Evolutionary conservation across 2,329 filamentous ascomycete genomes (phyloP).

Genomic region (Uncinocarpus reesii): DNA sequence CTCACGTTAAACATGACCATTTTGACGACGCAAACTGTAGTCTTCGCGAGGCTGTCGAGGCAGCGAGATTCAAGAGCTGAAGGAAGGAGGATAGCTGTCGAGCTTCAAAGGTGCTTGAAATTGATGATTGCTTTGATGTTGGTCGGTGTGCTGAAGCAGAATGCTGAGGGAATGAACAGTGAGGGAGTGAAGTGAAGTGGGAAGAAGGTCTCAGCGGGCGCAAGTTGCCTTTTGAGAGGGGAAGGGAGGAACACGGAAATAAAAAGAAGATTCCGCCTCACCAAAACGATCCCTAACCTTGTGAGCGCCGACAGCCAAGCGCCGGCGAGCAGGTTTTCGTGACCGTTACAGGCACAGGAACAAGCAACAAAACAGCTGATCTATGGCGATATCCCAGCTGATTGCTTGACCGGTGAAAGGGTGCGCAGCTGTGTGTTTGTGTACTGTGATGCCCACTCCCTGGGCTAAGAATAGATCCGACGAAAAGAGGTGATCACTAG

Average conservation of each 20-base stretch:
- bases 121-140: too few relatives aligned
- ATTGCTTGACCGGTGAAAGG: background rate
- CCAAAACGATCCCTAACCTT: too few relatives aligned
- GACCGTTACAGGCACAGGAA: background rate
- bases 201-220: too few relatives aligned
- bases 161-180: background rate
- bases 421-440: background rate
- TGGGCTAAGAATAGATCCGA: constrained; percentile 1
- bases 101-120: background rate
- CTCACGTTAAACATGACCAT: constrained; percentile 13
- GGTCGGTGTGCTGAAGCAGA: too few relatives aligned
- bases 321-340: background rate
- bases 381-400: background rate
- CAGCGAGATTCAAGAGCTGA: background rate
- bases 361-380: background rate
- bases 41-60: background rate
- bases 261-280: constrained; percentile 8
- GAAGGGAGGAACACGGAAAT: too few relatives aligned
- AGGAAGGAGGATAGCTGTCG: background rate
- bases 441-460: background rate
- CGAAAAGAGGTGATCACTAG: background rate
- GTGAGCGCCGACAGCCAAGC: too few relatives aligned
- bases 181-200: background rate
- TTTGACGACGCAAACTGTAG: background rate
- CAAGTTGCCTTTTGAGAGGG: too few relatives aligned